These are phyloP conservation scores for Aspergillus homomorphus DNA, from an alignment of 495 filamentous ascomycete species.

Conservation along the genomic window DNA sequence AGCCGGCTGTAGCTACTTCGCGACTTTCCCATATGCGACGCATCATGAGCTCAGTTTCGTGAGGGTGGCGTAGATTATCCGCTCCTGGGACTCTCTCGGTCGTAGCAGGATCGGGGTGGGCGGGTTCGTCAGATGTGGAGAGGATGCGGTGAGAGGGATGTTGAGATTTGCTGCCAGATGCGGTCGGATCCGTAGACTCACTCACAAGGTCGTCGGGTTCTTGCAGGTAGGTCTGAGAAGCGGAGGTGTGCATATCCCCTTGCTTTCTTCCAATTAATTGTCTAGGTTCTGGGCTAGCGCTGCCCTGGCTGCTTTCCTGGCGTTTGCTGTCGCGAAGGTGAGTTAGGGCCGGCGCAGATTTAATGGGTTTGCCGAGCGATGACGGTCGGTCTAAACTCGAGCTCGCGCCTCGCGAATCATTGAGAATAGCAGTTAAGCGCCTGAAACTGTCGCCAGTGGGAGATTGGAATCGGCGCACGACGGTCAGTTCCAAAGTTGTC, in stretches of 20 bases:
- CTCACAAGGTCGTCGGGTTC: constrained; percentile 28
- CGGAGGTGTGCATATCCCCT: constrained; percentile 24
- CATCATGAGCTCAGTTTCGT: constrained; percentile 41
- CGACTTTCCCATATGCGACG: constrained; percentile 50
- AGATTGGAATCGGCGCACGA: constrained; percentile 44
- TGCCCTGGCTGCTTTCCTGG: constrained; percentile 16
- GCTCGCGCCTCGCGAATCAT: constrained; percentile 21
- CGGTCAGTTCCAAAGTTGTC: constrained; percentile 39
- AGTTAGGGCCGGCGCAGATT: constrained; percentile 40
- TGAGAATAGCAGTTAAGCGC: constrained; percentile 31
- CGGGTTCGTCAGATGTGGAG: constrained; percentile 40
- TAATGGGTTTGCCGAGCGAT: constrained; percentile 36
- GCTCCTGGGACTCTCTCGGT: constrained; percentile 27
- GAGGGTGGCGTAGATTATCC: constrained; percentile 18
- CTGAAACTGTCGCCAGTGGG: constrained; percentile 43
- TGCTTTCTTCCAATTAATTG: constrained; percentile 21
- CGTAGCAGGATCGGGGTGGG: constrained; percentile 16
- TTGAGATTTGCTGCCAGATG: constrained; percentile 23
- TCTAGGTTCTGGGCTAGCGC: constrained; percentile 25
- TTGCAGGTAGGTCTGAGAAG: constrained; percentile 32
- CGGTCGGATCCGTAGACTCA: constrained; percentile 28
- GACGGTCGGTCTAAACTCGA: constrained; percentile 14
- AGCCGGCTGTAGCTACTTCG: constrained; percentile 40
- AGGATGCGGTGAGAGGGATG: constrained; percentile 41
- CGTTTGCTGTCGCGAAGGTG: constrained; percentile 30